phyloP scores from a whole-genome alignment of 371 early-diverging fungal species.

The Basidiobolus heterosporus region DNA sequence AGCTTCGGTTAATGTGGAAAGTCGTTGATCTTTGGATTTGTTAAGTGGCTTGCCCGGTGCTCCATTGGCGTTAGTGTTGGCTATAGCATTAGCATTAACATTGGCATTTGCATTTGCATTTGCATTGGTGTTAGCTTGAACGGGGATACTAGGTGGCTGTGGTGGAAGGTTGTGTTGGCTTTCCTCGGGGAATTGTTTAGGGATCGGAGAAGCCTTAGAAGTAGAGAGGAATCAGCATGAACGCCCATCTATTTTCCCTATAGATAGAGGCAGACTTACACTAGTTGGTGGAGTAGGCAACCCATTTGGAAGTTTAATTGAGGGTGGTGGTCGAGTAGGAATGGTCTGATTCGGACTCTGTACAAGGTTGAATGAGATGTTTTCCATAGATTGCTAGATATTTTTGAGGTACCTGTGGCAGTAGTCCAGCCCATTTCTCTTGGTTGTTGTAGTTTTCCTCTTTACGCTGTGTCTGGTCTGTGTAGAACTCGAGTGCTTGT shows the following conservation, averaged over 20 bases:
- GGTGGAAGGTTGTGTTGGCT: conserved; percentile 6
- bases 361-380: not conserved
- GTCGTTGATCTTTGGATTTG: conserved; percentile 37
- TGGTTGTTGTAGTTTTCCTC: conserved; percentile 24
- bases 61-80: no score
- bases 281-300: not conserved
- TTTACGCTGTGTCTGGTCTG: conserved; percentile 51
- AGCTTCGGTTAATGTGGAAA: conserved; percentile 73
- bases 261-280: not conserved
- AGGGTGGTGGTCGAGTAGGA: not conserved
- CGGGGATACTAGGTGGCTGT: conserved; percentile 1
- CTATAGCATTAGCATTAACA: no score
- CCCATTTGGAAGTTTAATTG: not conserved
- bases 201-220: conserved; percentile 5
- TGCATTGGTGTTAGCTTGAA: conserved; percentile 14
- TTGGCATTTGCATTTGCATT: no score
- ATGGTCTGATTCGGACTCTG: not conserved
- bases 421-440: conserved; percentile 5
- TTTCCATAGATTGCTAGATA: no score
- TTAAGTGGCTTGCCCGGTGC: conserved; percentile 11
- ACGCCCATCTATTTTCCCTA: not conserved
- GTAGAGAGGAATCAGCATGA: not conserved
- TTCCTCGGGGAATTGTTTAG: conserved; percentile 8
- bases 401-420: conserved; percentile 1
- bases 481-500: conserved; percentile 91